Base-by-base conservation (phyloP, 352 stramenopile species). In the Globisporangium acanthophoron region DNA sequence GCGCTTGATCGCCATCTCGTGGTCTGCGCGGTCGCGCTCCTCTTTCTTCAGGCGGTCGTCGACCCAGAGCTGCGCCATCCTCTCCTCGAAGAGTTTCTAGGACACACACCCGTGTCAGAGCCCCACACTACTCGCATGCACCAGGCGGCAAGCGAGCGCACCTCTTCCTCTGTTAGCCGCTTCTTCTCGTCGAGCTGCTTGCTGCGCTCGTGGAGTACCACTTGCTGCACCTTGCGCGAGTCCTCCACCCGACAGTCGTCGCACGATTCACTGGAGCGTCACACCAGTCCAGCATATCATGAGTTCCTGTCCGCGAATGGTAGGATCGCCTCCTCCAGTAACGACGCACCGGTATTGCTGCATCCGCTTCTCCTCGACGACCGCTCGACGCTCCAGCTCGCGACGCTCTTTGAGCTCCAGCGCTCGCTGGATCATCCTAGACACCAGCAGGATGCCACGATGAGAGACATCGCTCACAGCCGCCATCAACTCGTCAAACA, bases 11-110 rank as follows among this genome's bases (percentile, higher is more conserved):
- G 60, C 64, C 52, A 66, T 67, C 24, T 90, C 80, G 24, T 66
- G 55, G 52, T 92, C 82, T 47, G 58, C 37, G 1, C 72, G 77
- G 3, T 92, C 80, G 33, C 80, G 76, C 29, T 84, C 74, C 39
- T 92, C 82, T 64, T 90, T 92, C 66, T 88, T 86, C 20, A 80
- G 65, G 9, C 78, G 78, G 56, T 92, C 82, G 35, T 82, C 73
- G 29, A 77, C 76, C 80, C 82, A 92, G 12, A 92, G 65, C 58
- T 85, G 68, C 7, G 80, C 76, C 82, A 92, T 90, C 52, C 66
- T 64, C 27, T 51, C 51, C 47, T 92, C 82, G 20, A 74, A 57
- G 20, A 68, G 56, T 44, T 61, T 69, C 78, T 88, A 51, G 5
- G 8, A 46, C 24, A 21, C 13, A 64, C 54, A 29, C n/a, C 33